Evolutionary conservation across 192 early-diverging fungal species (phyloP), one percentile per base, ranked within the genome.

Genomic region (Mortierella antarctica): DNA sequence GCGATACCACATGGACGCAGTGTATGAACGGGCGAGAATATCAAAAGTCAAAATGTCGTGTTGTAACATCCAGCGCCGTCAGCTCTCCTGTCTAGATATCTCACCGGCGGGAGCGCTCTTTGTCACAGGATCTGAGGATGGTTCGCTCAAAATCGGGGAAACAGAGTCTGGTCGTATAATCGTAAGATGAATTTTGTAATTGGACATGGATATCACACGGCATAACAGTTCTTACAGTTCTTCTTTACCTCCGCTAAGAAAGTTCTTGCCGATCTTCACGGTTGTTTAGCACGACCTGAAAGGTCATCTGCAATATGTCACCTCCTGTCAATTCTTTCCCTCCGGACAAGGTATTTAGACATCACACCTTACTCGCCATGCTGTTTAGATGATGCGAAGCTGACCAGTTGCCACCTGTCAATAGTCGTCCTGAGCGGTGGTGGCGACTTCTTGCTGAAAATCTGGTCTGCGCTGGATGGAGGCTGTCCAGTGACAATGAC

Each of bases 401-500:
- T 55, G 40, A 40, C 31, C 8, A 7, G 20, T 8, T 58, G 0
- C 10, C 20, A 1, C 17, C 5, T 51, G 56, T 20, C 20, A 2
- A 23, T 65, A 84, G 92, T 94, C 1, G 81, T 92, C 8, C 83
- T 95, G 11, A 92, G 88, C 58, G 93, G 90, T 6, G 88, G 85
- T 13, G 84, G 87, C 14, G 93, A 95, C 66, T 88, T 91, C 74
- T 86, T 88, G 47, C 71, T 93, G 8, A 88, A 89, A 46, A 82
- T 95, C 63, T 95, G 93, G 93, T 93, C 93, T 21, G 92, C 86
- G 23, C 66, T 88, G 42, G 92, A 95, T 70, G 93, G 93, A 56
- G 84, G 83, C 41, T 93, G 92, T 63, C 93, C 93, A 11, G 90
- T 91, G 5, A 92, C 92, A 9, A 77, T 95, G 57, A 86, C 76